Conservation (phyloP, 768 basidiomycete species). For the Podaxis sp. region DNA sequence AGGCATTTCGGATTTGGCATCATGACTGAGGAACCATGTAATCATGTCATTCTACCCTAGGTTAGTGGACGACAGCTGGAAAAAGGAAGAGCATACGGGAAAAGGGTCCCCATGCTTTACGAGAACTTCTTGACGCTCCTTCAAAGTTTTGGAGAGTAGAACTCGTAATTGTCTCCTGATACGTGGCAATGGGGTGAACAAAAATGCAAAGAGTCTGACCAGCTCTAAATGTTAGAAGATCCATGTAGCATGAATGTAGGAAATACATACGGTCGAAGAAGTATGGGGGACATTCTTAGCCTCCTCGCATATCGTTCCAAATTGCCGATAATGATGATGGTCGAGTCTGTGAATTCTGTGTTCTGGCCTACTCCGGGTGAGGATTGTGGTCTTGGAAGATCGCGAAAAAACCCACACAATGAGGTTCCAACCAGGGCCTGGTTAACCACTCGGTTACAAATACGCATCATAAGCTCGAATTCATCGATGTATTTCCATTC, state of each 20-base stretch:
- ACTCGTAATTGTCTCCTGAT: slow-evolving; percentile 2
- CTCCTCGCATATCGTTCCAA: slow-evolving; percentile 5
- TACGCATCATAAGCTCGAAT: slow-evolving; percentile 2
- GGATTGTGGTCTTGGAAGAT: not conserved
- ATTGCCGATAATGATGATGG: not conserved
- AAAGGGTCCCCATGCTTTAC: not conserved
- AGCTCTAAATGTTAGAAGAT: not conserved
- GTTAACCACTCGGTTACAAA: slow-evolving; percentile 12
- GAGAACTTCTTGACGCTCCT: not conserved
- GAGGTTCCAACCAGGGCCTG: slow-evolving; percentile 15
- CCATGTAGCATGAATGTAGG: not conserved
- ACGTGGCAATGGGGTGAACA: slow-evolving; percentile 4
- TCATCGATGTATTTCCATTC: slow-evolving; percentile 22
- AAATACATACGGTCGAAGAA: slow-evolving; percentile 9
- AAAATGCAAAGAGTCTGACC: not conserved
- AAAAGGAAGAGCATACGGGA: not conserved
- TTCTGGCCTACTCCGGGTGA: slow-evolving; percentile 2
- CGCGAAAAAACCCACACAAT: slow-evolving; percentile 1
- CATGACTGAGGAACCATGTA: slow-evolving; percentile 7
- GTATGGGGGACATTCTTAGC: not conserved
- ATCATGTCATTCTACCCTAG: slow-evolving; percentile 11
- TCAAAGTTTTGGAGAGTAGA: not conserved
- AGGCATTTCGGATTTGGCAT: slow-evolving; percentile 10
- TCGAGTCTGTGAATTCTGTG: not conserved
- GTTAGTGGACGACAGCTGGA: not conserved